Conservation (phyloP, 495 filamentous ascomycete species). For the Hypomontagnella monticulosa region DNA sequence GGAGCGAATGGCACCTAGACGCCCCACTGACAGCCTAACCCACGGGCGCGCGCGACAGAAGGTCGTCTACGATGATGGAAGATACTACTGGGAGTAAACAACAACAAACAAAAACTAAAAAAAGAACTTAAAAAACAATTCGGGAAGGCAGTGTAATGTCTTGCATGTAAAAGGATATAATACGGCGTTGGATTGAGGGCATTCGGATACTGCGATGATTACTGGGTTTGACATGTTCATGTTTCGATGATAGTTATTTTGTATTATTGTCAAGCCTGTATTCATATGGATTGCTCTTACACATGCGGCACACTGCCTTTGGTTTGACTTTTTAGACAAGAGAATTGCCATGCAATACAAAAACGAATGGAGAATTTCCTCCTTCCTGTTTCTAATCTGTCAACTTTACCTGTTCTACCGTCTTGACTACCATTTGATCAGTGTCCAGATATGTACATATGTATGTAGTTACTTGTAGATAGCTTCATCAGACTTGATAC, state of each 20-base stretch:
- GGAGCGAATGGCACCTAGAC: constrained; percentile 35
- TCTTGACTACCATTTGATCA: not conserved
- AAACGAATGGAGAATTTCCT: constrained; percentile 1
- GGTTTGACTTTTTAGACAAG: constrained; percentile 19
- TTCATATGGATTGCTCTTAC: constrained; percentile 27
- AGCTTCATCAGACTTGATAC: constrained; percentile 1
- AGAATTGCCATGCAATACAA: constrained; percentile 14
- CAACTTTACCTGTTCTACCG: not conserved
- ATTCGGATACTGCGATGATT: constrained; percentile 24
- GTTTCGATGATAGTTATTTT: constrained; percentile 13
- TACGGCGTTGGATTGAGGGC: constrained; percentile 31
- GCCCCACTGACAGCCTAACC: constrained; percentile 18
- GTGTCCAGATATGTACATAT: not conserved
- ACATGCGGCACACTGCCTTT: constrained; percentile 14
- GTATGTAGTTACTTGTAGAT: constrained; percentile 20
- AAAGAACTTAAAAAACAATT: constrained; percentile 23
- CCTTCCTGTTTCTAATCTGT: no score
- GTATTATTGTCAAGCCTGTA: constrained; percentile 32
- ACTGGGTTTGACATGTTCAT: constrained; percentile 19
- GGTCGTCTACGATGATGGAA: constrained; percentile 14
- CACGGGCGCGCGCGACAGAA: constrained; percentile 15
- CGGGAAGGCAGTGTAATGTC: not conserved
- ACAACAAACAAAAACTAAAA: not conserved
- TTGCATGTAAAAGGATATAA: constrained; percentile 31
- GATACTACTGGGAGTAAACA: constrained; percentile 31